Base-by-base conservation (phyloP, 1,139 yeast species). In the Geotrichum bryndzae region DNA sequence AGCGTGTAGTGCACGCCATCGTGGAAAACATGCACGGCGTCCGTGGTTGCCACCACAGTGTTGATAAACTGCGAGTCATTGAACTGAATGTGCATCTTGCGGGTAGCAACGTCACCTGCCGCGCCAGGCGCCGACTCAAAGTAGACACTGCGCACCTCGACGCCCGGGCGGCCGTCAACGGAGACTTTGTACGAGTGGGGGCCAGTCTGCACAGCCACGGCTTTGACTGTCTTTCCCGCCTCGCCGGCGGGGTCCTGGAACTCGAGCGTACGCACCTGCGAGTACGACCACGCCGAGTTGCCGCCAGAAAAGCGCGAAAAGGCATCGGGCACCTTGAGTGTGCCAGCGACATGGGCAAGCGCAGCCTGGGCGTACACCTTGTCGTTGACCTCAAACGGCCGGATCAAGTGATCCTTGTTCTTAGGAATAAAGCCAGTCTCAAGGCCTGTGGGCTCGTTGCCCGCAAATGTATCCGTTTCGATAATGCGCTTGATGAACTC, bases 401-500 rank as follows among this genome's bases (percentile, higher is more conserved):
- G 59, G 48, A 70, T 66, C 29, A 73, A 66, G 31, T 64, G 68
- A 7, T 64, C 66, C 13, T 66, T 64, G 57, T 72, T 68, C 60
- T 73, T 73, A 45, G 73, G 71, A 53, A 73, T 72, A 61, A 73
- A 73, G 3, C 76, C 76, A 11, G 76, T 73, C 53, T 73, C 76
- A 23, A 73, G 67, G 2, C 70, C 74, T 8, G 61, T 27, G 1
- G 76, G 76, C 41, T 66, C 60, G 51, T 72, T 68, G 2, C 74
- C 73, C 18, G 68, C 70, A 63, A 73, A 73, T 25, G 68, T 69
- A 22, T 68, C 67, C 48, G 67, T 64, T 33, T 63, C 64, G 35
- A 71, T 68, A 22, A 73, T 71, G 23, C 74, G 67, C 65, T 72
- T 70, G 60, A 73, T 65, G 61, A 73, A 73, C 64, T 73, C 76